phyloP scores from a whole-genome alignment of 202 grass and related monocot genomes.

The Setaria italica region DNA sequence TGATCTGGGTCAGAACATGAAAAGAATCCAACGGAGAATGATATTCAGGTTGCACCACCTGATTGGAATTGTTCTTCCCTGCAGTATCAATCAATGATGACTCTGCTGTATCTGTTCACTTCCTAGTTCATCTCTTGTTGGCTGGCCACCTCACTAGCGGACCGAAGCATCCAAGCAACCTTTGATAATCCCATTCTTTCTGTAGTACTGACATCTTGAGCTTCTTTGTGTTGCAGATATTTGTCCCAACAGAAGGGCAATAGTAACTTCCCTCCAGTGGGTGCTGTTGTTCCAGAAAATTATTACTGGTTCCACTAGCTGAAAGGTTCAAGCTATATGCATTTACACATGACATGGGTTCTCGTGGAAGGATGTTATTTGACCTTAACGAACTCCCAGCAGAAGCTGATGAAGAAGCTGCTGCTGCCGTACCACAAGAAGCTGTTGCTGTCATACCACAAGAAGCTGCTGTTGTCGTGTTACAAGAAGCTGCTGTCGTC shows the following conservation, averaged over 20 bases:
- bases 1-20: slow-evolving; percentile 46
- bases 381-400: slow-evolving; percentile 96
- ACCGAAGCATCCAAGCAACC: slow-evolving; percentile 58
- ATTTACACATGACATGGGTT: slow-evolving; percentile 98
- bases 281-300: slow-evolving; percentile 28
- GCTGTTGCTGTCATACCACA: slow-evolving; percentile 27
- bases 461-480: not conserved
- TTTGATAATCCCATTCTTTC: slow-evolving; percentile 41
- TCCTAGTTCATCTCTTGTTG: slow-evolving; percentile 54
- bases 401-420: slow-evolving; percentile 62
- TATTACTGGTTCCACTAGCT: slow-evolving; percentile 16
- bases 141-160: slow-evolving; percentile 31
- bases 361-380: slow-evolving; percentile 92
- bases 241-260: slow-evolving; percentile 35
- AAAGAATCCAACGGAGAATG: slow-evolving; percentile 50
- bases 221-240: slow-evolving; percentile 56
- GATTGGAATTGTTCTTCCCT: slow-evolving; percentile 52
- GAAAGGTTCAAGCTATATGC: slow-evolving; percentile 84
- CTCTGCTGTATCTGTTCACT: slow-evolving; percentile 56
- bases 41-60: slow-evolving; percentile 54
- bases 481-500: slow-evolving; percentile 51
- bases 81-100: slow-evolving; percentile 38
- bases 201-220: slow-evolving; percentile 40
- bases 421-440: not conserved
- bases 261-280: slow-evolving; percentile 32